Conservation (phyloP, 2,329 filamentous ascomycete genomes). For the Trichophyton rubrum region DNA sequence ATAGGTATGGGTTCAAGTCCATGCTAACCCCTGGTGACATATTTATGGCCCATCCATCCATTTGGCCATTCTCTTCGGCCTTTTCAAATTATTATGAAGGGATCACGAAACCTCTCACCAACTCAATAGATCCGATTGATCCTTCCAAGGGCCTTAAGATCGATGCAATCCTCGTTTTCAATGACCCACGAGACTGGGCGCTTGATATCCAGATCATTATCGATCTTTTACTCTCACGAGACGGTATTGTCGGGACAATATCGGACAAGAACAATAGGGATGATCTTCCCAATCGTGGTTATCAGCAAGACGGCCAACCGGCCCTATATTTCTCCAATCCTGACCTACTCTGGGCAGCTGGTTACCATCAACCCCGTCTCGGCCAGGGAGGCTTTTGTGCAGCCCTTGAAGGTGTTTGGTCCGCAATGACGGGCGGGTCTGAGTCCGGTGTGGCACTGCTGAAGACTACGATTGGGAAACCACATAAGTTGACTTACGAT, state of each 20-base stretch:
- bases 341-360: constrained; percentile 79
- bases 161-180: constrained; percentile 85
- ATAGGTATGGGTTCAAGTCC: constrained; percentile 59
- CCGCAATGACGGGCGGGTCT: constrained; percentile 50
- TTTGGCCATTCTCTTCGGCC: constrained; percentile 72
- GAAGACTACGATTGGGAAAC: constrained; percentile 70
- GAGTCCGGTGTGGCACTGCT: constrained; percentile 43
- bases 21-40: constrained; percentile 83
- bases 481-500: constrained; percentile 60
- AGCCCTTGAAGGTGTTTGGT: constrained; percentile 69
- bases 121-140: constrained; percentile 28
- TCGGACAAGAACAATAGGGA: constrained; percentile 57
- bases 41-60: constrained; percentile 54
- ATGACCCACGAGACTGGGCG: constrained; percentile 93
- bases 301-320: constrained; percentile 70
- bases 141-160: constrained; percentile 53
- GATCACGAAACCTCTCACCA: constrained; percentile 27
- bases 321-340: constrained; percentile 77
- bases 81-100: constrained; percentile 50
- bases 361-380: constrained; percentile 71
- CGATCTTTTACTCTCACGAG: constrained; percentile 66
- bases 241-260: constrained; percentile 70
- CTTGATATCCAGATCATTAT: constrained; percentile 74
- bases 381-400: constrained; percentile 86
- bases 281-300: constrained; percentile 59